A percentile compares a stretch with the other conserved stretches of the same genome.
Conservation (phyloP, 2,329 filamentous ascomycete genomes). For the Fusarium sp. region DNA sequence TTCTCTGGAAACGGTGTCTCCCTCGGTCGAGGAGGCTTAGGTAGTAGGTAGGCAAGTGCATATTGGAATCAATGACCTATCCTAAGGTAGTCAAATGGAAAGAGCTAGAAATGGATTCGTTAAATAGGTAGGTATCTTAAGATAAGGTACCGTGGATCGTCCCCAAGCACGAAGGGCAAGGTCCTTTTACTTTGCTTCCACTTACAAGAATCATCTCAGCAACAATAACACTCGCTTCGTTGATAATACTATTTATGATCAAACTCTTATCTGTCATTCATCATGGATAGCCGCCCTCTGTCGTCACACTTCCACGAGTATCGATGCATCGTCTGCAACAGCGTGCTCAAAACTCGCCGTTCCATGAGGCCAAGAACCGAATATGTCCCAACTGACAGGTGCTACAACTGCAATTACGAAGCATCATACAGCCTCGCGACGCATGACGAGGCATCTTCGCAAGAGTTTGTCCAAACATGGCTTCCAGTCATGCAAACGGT, state of each 20-base stretch:
- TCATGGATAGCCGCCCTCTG: not conserved
- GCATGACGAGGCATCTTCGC: not conserved
- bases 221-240: not conserved
- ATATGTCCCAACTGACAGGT: not conserved
- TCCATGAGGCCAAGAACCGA: not conserved
- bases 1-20: not conserved
- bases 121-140: not conserved
- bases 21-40: not conserved
- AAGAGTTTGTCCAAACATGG: not conserved
- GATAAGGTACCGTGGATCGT: not conserved
- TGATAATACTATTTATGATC: no score
- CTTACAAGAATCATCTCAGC: not conserved
- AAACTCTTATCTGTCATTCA: not conserved
- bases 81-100: not conserved
- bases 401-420: not conserved
- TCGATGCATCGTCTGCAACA: not conserved
- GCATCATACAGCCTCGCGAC: not conserved
- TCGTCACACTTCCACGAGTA: not conserved
- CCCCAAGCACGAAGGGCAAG: not conserved
- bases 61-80: not conserved
- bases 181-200: not conserved
- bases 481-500: not conserved
- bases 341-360: not conserved
- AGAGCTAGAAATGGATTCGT: not conserved
- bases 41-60: not conserved